Evolutionary conservation across 2,329 filamentous ascomycete species (phyloP).

Genomic region (Neofusicoccum ribis): DNA sequence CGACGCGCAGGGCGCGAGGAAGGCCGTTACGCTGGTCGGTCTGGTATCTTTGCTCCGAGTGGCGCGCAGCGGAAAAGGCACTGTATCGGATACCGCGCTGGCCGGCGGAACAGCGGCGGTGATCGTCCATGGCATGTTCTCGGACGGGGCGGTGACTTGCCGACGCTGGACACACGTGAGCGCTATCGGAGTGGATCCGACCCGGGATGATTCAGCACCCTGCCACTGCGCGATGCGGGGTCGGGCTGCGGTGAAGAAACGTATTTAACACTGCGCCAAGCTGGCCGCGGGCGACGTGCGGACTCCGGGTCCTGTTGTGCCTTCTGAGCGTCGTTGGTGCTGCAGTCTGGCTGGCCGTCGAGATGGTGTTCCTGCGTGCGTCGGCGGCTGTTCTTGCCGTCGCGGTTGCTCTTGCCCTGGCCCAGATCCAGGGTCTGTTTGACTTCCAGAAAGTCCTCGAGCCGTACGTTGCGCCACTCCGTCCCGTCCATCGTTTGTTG

Average conservation of each 20-base stretch:
- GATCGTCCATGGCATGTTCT: neutral
- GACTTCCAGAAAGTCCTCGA: slow-evolving; percentile 17
- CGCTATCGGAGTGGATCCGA: slow-evolving; percentile 10
- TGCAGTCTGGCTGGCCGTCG: neutral
- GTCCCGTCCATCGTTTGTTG: neutral
- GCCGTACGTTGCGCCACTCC: slow-evolving; percentile 1
- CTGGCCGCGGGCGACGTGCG: neutral
- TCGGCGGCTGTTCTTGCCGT: slow-evolving; percentile 12
- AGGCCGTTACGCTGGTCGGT: neutral
- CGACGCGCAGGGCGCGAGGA: neutral
- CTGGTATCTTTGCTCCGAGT: neutral
- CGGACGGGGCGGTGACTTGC: slow-evolving; percentile 9
- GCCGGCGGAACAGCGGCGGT: slow-evolving; percentile 9
- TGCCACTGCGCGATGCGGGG: neutral
- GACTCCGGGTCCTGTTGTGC: neutral
- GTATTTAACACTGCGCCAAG: slow-evolving; percentile 15
- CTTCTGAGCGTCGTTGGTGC: neutral
- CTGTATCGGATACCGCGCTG: neutral
- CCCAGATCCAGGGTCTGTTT: slow-evolving; percentile 7
- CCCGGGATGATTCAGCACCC: slow-evolving; percentile 1
- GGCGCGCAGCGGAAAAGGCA: slow-evolving; percentile 1
- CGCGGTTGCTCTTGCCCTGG: slow-evolving; percentile 14
- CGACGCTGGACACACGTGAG: slow-evolving; percentile 7
- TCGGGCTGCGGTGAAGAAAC: neutral
- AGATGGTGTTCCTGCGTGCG: slow-evolving; percentile 11